Evolutionary conservation across 2,329 filamentous ascomycete genomes (phyloP).

Genomic region (Fusarium xyrophilum): DNA sequence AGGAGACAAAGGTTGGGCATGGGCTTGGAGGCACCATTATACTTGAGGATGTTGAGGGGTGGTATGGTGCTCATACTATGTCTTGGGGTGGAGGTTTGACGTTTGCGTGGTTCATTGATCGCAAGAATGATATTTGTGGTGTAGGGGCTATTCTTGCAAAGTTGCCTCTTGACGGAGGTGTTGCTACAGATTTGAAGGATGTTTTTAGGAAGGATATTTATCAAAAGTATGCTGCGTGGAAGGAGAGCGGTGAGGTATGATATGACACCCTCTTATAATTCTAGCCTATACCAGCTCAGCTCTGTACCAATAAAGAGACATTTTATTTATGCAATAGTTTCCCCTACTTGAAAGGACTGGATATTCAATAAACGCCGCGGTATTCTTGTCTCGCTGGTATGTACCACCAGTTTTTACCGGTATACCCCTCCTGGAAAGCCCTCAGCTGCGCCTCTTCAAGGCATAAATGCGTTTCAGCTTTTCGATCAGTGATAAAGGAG

Average conservation of each 20-base stretch:
- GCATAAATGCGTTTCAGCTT: too few species aligned
- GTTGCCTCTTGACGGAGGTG: constrained; percentile 43
- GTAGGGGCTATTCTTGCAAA: constrained; percentile 50
- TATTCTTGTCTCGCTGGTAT: too few species aligned
- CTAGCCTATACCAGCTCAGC: not conserved
- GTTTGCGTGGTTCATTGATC: constrained; percentile 57
- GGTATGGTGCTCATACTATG: constrained; percentile 53
- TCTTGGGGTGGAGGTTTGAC: constrained; percentile 57
- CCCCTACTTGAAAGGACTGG: too few species aligned
- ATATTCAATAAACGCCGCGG: too few species aligned
- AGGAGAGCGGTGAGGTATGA: not conserved
- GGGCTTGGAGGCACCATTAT: constrained; percentile 53
- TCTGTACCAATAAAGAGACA: not conserved
- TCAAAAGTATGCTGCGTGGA: constrained; percentile 41
- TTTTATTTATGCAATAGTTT: accelerated
- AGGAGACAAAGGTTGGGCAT: constrained; percentile 46
- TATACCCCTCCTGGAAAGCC: too few species aligned
- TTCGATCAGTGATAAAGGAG: too few species aligned
- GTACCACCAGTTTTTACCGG: too few species aligned
- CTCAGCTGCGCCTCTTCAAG: too few species aligned
- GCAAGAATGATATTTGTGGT: constrained; percentile 54
- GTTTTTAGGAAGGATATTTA: constrained; percentile 53
- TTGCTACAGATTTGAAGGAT: constrained; percentile 48
- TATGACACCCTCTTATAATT: not conserved
- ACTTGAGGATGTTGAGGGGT: constrained; percentile 50